phyloP scores from a whole-genome alignment of 352 stramenopile genomes.

The Phytophthora syringae region DNA sequence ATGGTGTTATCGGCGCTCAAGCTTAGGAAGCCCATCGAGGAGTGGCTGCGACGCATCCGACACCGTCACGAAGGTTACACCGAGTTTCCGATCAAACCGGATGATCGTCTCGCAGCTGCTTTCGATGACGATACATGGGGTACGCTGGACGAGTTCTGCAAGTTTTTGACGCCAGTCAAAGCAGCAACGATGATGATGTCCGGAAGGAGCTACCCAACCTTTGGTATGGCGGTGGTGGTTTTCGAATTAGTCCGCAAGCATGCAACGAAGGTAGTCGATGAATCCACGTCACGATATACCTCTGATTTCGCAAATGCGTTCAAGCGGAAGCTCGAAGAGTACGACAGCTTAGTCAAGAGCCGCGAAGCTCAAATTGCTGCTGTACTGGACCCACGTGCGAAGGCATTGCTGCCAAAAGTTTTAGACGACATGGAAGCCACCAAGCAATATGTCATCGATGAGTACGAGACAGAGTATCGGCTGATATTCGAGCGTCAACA shows the following conservation, averaged over 20 bases:
- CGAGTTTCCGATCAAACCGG: conserved; percentile 1
- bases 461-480: conserved; percentile 6
- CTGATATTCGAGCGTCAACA: background rate
- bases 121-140: background rate
- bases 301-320: conserved; percentile 14
- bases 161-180: conserved; percentile 22
- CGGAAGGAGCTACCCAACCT: conserved; percentile 18
- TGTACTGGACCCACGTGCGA: conserved; percentile 18
- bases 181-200: conserved; percentile 20
- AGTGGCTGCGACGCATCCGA: conserved; percentile 8
- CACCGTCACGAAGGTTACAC: conserved; percentile 15
- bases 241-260: conserved; percentile 5
- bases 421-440: conserved; percentile 6
- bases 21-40: conserved; percentile 1
- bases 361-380: conserved; percentile 19
- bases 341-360: conserved; percentile 1
- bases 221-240: conserved; percentile 15
- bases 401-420: background rate
- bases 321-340: conserved; percentile 18
- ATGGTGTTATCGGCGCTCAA: conserved; percentile 11
- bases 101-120: background rate
- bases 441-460: background rate
- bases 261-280: background rate
- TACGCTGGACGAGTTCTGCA: conserved; percentile 2
- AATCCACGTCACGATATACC: background rate